Evolutionary conservation across 2,329 filamentous ascomycete species (phyloP), one percentile per base, ranked within the genome.

Genomic region (Venturia oleaginea): DNA sequence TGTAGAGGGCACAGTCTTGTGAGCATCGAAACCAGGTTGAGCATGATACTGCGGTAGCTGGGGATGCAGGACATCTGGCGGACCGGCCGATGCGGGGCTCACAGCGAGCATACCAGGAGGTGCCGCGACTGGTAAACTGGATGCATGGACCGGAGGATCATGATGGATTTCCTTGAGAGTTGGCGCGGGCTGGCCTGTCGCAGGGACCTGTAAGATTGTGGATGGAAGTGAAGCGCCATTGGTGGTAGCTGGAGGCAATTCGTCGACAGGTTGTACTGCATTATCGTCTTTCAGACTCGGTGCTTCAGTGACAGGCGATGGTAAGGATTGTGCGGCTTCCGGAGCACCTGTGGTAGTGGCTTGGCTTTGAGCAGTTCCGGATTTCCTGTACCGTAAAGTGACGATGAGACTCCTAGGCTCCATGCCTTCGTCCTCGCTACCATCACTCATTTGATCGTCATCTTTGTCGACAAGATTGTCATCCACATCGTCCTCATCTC

Each of bases 401-500:
- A 96, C 88, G 61, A 96, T 82, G 48, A 93, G 81, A 68, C 86
- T 90, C 69, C 81, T 80, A 13, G 71, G 69, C 43, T 75, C 71
- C 5, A 68, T 68, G 5, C 74, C 72, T n/a, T 73, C 71, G 1
- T 66, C 74, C 72, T 85, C 81, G 43, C 77, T 77, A 46, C 72
- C 72, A 15, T 74, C 68, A 40, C 67, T 69, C 64, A 72, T 71
- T 30, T 69, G 68, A n/a, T 87, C 85, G 8, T 83, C 81, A 10
- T 79, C 78, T 42, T 86, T 84, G 3, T 79, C 78, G 55, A 83
- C 83, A 62, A 84, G 80, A 0, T 84, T 83, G 22, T 87, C 80
- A 62, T 90, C 86, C 6, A 87, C 87, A 32, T 86, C 85, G 32
- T 82, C 84, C 64, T 91, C 84, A 43, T 88, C 86, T 65, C 89